Percentiles rank a stretch among this genome's conserved stretches.
Evolutionary conservation across 169 alveolate genomes (phyloP).

Genomic region (Plasmodium malariae): DNA sequence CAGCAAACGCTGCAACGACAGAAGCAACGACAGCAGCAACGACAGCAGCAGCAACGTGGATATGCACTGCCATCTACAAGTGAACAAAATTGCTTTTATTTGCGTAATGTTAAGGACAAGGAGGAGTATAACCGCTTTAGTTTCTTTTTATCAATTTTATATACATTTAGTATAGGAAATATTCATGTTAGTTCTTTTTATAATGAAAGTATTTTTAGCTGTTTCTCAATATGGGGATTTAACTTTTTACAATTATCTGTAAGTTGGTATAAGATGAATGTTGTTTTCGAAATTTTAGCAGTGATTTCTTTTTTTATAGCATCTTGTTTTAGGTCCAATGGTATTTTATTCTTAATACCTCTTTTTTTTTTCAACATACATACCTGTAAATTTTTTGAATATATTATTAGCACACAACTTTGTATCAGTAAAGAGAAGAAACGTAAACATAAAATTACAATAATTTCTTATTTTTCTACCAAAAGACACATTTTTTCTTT

Average conservation of each 20-base stretch:
- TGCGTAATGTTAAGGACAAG: not conserved
- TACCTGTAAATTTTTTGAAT: constrained; percentile 52
- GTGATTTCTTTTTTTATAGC: constrained; percentile 39
- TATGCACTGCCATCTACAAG: not conserved
- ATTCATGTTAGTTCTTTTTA: constrained; percentile 65
- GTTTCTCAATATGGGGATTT: constrained; percentile 77
- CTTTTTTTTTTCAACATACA: constrained; percentile 79
- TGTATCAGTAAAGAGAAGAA: not conserved
- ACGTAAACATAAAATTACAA: not conserved
- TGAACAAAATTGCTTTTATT: constrained; percentile 22
- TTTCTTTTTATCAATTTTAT: constrained; percentile 29
- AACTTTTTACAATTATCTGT: constrained; percentile 51
- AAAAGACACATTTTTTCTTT: constrained; percentile 16
- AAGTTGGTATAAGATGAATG: not conserved
- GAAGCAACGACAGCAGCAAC: too few relatives aligned
- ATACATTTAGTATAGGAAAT: constrained; percentile 31
- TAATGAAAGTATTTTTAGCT: constrained; percentile 70
- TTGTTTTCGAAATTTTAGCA: constrained; percentile 35
- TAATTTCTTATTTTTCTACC: constrained; percentile 1
- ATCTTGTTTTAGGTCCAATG: constrained; percentile 81
- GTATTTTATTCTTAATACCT: constrained; percentile 81
- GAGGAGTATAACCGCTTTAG: constrained; percentile 32
- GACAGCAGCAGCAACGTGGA: not conserved
- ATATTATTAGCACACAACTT: not conserved
- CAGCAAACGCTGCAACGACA: too few relatives aligned